Percentiles rank a stretch among this genome's conserved stretches.
These are phyloP conservation scores for Candida maris DNA, from an alignment of 805 yeast genomes.

Conservation along the genomic window DNA sequence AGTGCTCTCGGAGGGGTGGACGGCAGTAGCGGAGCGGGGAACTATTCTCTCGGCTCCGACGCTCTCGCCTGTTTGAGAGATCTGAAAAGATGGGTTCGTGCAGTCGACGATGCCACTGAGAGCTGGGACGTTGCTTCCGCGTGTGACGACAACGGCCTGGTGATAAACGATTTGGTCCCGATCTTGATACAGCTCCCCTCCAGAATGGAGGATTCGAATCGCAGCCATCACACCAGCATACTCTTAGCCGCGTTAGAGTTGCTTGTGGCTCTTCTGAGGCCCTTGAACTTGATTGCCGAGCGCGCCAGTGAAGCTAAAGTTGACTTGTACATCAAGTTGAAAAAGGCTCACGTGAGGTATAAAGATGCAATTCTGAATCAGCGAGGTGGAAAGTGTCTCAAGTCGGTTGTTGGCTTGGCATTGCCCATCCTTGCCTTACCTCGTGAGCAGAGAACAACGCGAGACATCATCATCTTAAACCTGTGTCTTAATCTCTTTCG, in stretches of 20 bases:
- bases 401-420: constrained; percentile 66
- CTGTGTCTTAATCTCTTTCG: constrained; percentile 71
- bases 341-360: constrained; percentile 64
- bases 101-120: constrained; percentile 71
- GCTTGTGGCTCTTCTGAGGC: constrained; percentile 84
- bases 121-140: constrained; percentile 84
- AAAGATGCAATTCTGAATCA: constrained; percentile 62
- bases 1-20: constrained; percentile 93
- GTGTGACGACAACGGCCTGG: constrained; percentile 73
- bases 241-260: constrained; percentile 74
- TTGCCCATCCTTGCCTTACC: constrained; percentile 54
- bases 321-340: constrained; percentile 53
- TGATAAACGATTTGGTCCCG: constrained; percentile 66
- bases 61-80: constrained; percentile 85
- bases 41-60: constrained; percentile 81
- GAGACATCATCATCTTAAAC: constrained; percentile 71
- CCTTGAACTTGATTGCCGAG: constrained; percentile 57
- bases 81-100: constrained; percentile 79
- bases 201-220: constrained; percentile 29
- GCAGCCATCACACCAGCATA: constrained; percentile 51
- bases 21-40: constrained; percentile 42
- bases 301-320: constrained; percentile 59
- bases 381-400: constrained; percentile 58
- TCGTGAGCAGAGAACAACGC: constrained; percentile 53
- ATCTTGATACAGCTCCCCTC: constrained; percentile 66